These are phyloP conservation scores for Mucor piriformis DNA, from an alignment of 371 early-diverging fungal species.

Conservation along the genomic window DNA sequence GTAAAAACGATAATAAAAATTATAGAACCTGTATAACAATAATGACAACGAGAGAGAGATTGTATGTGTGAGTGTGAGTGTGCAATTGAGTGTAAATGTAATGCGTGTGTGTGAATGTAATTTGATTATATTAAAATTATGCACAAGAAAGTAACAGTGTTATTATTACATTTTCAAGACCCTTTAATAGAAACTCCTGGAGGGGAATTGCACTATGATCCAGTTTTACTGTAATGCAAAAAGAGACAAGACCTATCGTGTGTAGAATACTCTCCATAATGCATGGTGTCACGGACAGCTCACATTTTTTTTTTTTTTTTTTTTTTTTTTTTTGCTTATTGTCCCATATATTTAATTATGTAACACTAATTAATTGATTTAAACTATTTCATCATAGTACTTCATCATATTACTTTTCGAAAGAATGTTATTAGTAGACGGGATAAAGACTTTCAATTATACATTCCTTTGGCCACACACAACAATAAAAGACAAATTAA, in stretches of 20 bases:
- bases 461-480: slow-evolving; percentile 8
- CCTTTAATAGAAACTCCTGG: slow-evolving; percentile 6
- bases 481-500: slow-evolving; percentile 7
- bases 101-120: not conserved
- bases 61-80: not conserved
- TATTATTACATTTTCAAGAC: slow-evolving; percentile 7
- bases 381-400: not conserved
- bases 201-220: not conserved
- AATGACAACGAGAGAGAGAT: not conserved
- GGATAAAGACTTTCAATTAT: slow-evolving; percentile 1
- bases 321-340: not conserved
- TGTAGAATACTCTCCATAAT: not conserved
- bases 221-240: not conserved
- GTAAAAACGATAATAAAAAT: slow-evolving; percentile 8
- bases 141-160: slow-evolving; percentile 7
- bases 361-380: not conserved
- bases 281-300: slow-evolving; percentile 17
- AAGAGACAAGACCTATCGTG: not conserved
- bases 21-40: not conserved
- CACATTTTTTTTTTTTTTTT: not conserved
- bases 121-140: slow-evolving; percentile 2
- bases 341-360: not conserved
- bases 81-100: not conserved
- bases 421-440: slow-evolving; percentile 23
- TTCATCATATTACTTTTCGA: slow-evolving; percentile 13